phyloP scores from a whole-genome alignment of 148 eudicot species.

The Drosera capensis region DNA sequence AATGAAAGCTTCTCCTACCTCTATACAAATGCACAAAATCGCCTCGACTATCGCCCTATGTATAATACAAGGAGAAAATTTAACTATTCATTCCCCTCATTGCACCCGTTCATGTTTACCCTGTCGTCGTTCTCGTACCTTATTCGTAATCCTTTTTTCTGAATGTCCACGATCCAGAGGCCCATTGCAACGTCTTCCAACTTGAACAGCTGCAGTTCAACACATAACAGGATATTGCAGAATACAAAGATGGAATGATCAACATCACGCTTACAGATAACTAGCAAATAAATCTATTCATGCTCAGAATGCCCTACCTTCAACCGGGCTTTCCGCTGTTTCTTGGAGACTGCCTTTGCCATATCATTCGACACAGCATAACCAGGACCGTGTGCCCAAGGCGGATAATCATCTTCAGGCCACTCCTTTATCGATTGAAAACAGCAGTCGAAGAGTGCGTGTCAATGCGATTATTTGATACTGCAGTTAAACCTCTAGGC shows the following conservation, averaged over 20 bases:
- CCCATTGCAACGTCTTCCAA: slow-evolving; percentile 64
- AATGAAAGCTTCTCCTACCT: too few species aligned
- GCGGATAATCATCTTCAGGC: slow-evolving; percentile 63
- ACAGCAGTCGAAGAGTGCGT: too few species aligned
- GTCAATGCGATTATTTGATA: slow-evolving; percentile 8
- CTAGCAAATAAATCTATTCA: too few species aligned
- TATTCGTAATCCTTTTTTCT: slow-evolving; percentile 22
- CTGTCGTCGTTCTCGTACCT: too few species aligned
- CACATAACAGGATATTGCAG: not conserved
- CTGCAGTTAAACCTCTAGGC: not conserved
- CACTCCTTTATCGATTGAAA: too few species aligned
- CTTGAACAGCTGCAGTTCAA: slow-evolving; percentile 37
- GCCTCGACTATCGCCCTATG: too few species aligned
- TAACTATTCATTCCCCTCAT: too few species aligned
- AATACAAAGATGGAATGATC: not conserved
- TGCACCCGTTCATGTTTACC: too few species aligned
- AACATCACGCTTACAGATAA: too few species aligned
- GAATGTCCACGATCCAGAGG: slow-evolving; percentile 39
- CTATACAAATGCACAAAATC: too few species aligned
- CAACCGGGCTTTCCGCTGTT: slow-evolving; percentile 42
- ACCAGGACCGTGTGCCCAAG: slow-evolving; percentile 96
- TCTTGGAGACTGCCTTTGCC: slow-evolving; percentile 58
- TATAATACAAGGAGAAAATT: too few species aligned
- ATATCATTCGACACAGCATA: slow-evolving; percentile 68
- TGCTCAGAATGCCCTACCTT: too few species aligned